Evolutionary conservation across 2,329 filamentous ascomycete genomes (phyloP).

Genomic region (Mycosphaerella arachidis): DNA sequence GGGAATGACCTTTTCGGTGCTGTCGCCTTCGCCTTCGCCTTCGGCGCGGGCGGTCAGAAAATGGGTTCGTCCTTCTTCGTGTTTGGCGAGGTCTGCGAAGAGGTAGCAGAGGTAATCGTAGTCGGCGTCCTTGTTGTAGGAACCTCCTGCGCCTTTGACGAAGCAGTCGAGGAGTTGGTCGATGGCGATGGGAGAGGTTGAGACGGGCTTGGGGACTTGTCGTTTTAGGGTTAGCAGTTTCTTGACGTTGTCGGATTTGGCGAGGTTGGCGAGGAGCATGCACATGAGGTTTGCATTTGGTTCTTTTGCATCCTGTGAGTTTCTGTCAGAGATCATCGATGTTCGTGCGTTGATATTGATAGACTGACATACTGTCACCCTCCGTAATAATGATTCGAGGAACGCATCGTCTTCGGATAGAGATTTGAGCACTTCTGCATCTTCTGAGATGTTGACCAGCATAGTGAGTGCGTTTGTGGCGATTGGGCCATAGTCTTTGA

Average conservation of each 20-base stretch:
- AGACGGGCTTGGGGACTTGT: slow-evolving; percentile 62
- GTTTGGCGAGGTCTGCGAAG: slow-evolving; percentile 81
- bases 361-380: slow-evolving; percentile 68
- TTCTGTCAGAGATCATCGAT: background rate
- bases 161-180: slow-evolving; percentile 95
- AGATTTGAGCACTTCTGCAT: slow-evolving; percentile 67
- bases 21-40: slow-evolving; percentile 43
- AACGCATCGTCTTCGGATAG: slow-evolving; percentile 78
- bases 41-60: slow-evolving; percentile 40
- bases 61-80: slow-evolving; percentile 61
- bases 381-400: slow-evolving; percentile 65
- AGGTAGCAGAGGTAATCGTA: slow-evolving; percentile 93
- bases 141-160: slow-evolving; percentile 79
- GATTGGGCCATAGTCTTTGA: slow-evolving; percentile 84
- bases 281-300: slow-evolving; percentile 77
- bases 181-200: slow-evolving; percentile 67
- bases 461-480: slow-evolving; percentile 90
- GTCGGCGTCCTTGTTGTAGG: slow-evolving; percentile 78
- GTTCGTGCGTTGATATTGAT: background rate
- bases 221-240: slow-evolving; percentile 66
- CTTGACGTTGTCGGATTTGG: slow-evolving; percentile 72
- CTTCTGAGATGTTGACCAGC: slow-evolving; percentile 78
- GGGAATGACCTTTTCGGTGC: slow-evolving; percentile 75
- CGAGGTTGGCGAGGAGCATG: slow-evolving; percentile 90
- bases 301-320: slow-evolving; percentile 62